Evolutionary conservation across 1,284 basidiomycete genomes (phyloP).

Genomic region (Boletellus deceptivus): DNA sequence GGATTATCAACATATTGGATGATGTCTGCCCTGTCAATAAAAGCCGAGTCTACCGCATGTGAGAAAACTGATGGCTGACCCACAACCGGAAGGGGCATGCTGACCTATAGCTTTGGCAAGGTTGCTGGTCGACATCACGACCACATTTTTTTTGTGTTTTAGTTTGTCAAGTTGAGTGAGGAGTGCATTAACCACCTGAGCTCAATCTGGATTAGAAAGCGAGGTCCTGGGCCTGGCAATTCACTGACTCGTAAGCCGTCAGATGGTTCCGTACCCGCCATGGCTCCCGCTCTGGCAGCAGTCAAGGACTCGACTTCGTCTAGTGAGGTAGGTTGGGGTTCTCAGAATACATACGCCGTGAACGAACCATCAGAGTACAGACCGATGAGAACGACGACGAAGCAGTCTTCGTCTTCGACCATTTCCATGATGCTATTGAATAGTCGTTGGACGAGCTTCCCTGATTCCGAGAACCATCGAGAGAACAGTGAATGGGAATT

Average conservation of each 20-base stretch:
- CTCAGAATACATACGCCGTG: conserved; percentile 3
- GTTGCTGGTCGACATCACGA: conserved; percentile 97
- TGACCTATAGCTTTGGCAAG: conserved; percentile 90
- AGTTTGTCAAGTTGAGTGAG: conserved; percentile 97
- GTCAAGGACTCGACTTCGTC: conserved; percentile 98
- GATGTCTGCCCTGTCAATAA: conserved; percentile 96
- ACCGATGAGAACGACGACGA: conserved; percentile 96
- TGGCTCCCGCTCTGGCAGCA: conserved; percentile 89
- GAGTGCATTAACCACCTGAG: conserved; percentile 93
- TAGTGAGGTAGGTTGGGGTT: conserved; percentile 30
- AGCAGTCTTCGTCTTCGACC: conserved; percentile 85
- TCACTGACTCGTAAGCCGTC: conserved; percentile 84
- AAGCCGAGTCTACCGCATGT: conserved; percentile 74
- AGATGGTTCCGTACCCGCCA: conserved; percentile 91
- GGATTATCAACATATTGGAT: conserved; percentile 94
- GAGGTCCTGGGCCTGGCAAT: not conserved
- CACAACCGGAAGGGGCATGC: conserved; percentile 15
- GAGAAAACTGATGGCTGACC: not conserved
- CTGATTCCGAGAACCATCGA: conserved; percentile 98
- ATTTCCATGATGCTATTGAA: conserved; percentile 89
- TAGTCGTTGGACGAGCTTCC: conserved; percentile 94
- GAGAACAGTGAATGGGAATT: conserved; percentile 97
- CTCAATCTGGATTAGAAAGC: not conserved
- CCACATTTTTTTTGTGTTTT: conserved; percentile 87
- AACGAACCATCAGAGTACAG: conserved; percentile 6